Base-by-base conservation (phyloP, 2,329 filamentous ascomycete species). In the Penicillium sp. region DNA sequence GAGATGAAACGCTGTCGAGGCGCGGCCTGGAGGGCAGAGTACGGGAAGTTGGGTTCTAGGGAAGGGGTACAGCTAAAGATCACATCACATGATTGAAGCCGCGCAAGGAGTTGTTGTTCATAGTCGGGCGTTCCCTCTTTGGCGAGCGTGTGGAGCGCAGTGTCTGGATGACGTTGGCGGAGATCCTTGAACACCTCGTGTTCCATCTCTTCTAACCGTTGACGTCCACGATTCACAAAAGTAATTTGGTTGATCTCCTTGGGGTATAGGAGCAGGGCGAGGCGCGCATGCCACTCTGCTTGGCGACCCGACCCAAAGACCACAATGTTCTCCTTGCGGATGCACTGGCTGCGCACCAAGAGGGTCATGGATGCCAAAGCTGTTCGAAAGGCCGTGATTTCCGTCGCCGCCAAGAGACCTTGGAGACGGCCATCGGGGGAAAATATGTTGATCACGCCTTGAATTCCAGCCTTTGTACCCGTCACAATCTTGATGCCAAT, bases 371-470 rank as follows among this genome's bases (percentile, higher is more conserved):
- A 85, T 1, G 82, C 82, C 9, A 91, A 73, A 0, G 87, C 85
- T 0, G 88, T 93, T 51, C 88, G 82, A 67, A 91, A 93, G 3
- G 85, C 87, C 0, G 88, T 93, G 29, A 91, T 71, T 39, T 86
- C 83, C 50, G 80, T 79, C 12, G 87, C 86, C 58, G 88, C 85
- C 34, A 93, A 70, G 47, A 91, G 76, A 4, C 84, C 88, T 4
- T 80, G 67, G 0, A 86, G 78, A 9, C 73, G 68, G 37, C 87
- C 87, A 24, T 77, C 71, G 1, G 79, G 76, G 0, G 74, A 73
- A 70, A 87, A 85, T 42, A 91, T 73, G 27, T 85, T 86, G 43
- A 91, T 75, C 6, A 84, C 81, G 13, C 86, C 85, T 3, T 79
- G 82, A 11, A 85, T 78, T 35, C 66, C 63, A 2, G 59, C 52